Base-by-base conservation (phyloP, 2,329 filamentous ascomycete species). In the Fusarium zealandicum region DNA sequence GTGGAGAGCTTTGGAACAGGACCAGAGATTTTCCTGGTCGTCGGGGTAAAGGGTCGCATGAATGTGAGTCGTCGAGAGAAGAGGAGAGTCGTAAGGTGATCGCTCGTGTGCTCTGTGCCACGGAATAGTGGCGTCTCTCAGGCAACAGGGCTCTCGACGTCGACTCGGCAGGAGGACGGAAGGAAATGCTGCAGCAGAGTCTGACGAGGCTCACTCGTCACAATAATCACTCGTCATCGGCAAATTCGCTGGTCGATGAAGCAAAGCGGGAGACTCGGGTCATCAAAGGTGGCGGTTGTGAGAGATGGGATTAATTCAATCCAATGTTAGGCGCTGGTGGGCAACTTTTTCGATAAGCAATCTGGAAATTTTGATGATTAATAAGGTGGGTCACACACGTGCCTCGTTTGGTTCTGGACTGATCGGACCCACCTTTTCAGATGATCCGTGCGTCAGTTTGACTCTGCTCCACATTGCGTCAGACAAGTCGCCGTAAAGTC, bases 1-100 rank as follows among this genome's bases (percentile, higher is more conserved):
- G 78, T 76, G 33, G 73, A 69, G 51, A 52, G 69, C 49, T 69
- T 71, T 28, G 70, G 61, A 20, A 67, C 57, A 39, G 73, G 66
- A 49, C 74, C 69, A 59, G 73, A 65, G 38, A 73, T 43, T 46
- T 65, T 65, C 67, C 71, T 71, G 54, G 72, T 59, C 22, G 69
- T 62, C 13, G 76, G 70, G 12, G 73, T 74, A 51, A 75, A 67
- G 18, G 66, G 65, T 55, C 65, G 54, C 65, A 68, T 68, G 50
- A 47, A 54, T 59, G 39, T 51, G 32, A 31, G n/a, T 54, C 48
- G 55, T 52, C 46, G 33, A 40, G 43, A 42, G 50, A 14, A 22
- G 22, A 28, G 42, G 42, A 33, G 32, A 25, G 32, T 39, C 44
- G 31, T 33, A n/a, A 38, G n/a, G 50, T 35, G 18, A 35, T 55